Evolutionary conservation across 1,284 basidiomycete species (phyloP), one percentile per base, ranked within the genome.

Genomic region (Leccinum griseonigrum): DNA sequence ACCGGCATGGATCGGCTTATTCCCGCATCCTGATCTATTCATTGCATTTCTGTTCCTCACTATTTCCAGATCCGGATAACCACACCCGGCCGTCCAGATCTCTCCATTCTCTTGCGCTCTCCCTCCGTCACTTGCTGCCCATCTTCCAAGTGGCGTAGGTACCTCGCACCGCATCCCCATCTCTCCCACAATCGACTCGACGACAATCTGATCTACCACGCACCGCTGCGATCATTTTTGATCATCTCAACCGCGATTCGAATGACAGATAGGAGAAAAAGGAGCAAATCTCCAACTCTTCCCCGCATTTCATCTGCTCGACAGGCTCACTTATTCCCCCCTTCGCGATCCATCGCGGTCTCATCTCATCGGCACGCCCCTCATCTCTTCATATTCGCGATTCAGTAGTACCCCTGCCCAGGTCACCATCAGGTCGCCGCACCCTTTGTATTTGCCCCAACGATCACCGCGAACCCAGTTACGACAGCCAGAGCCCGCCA

Each of bases 201-300:
- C 58, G 68, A 60, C 64, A 70, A 70, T 70, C 67, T 62, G 67
- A 70, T 68, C 67, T 60, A n/a, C 18, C 43, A 18, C 34, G 13
- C 34, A 34, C 58, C 66, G 13, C 58, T 56, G 54, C 65, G 68
- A 70, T 70, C 50, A 52, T 18, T 52, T 65, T 58, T 14, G 32
- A 48, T 52, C 51, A 55, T n/a, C 51, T 56, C 61, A 40, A 40
- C 1, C 62, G 32, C 50, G 26, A 62, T 40, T 22, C 32, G 9
- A 53, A 54, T 38, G 53, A 55, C 46, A 57, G 64, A 63, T 66
- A 64, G 60, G 66, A 66, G 63, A 13, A 3, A 2, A 32, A 7
- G 3, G 7, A 40, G 13, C 56, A 66, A 63, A 66, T 66, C 63
- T 40, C 46, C 46, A 46, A 50, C 54, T 51, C 46, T 69, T 38